Percentiles rank a stretch among this genome's conserved stretches.
Evolutionary conservation across 1,284 basidiomycete genomes (phyloP).

Genomic region (Malassezia pachydermatis): DNA sequence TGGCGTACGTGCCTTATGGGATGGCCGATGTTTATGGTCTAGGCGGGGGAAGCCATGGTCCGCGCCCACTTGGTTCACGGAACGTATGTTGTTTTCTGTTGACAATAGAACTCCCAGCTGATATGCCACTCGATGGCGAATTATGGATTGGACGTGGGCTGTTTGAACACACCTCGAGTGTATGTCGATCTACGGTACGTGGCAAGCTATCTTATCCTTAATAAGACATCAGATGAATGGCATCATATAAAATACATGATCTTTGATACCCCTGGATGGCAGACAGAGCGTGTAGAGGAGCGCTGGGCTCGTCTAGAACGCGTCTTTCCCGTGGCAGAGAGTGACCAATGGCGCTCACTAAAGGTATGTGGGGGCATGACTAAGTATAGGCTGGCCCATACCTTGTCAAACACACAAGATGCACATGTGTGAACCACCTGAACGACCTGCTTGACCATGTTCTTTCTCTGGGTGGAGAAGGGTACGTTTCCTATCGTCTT

Average conservation of each 20-base stretch:
- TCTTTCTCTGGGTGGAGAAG: constrained; percentile 57
- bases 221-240: constrained; percentile 52
- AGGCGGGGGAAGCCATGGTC: constrained; percentile 58
- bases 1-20: constrained; percentile 55
- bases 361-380: constrained; percentile 48
- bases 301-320: constrained; percentile 53
- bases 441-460: constrained; percentile 55
- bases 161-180: constrained; percentile 27
- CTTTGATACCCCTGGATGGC: constrained; percentile 59
- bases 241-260: constrained; percentile 58
- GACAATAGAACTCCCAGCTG: constrained; percentile 55
- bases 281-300: constrained; percentile 55
- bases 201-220: constrained; percentile 19
- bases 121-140: constrained; percentile 58
- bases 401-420: constrained; percentile 55
- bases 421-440: constrained; percentile 54
- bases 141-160: constrained; percentile 37
- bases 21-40: constrained; percentile 56
- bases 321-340: constrained; percentile 51
- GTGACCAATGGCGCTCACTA: constrained; percentile 18
- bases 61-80: constrained; percentile 57
- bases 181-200: constrained; percentile 30
- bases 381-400: constrained; percentile 5
- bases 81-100: constrained; percentile 50
- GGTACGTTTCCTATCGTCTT: constrained; percentile 27